Evolutionary conservation across 495 filamentous ascomycete genomes (phyloP).

Genomic region (Apiosordaria backusii): DNA sequence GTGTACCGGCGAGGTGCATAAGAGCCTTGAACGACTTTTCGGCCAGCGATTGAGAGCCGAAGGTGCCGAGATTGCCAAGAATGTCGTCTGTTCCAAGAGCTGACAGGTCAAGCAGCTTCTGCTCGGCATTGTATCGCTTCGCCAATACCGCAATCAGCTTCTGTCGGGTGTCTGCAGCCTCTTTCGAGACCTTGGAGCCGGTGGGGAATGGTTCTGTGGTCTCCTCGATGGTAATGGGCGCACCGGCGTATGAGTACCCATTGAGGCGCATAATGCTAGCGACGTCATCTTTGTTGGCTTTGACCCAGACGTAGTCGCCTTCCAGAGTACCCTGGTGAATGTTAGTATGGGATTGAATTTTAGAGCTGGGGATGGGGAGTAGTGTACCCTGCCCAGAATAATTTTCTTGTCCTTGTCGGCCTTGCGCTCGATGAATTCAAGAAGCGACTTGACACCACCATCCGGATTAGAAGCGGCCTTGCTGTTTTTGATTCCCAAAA

Average conservation of each 20-base stretch:
- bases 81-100: conserved; percentile 64
- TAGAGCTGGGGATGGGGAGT: conserved; percentile 12
- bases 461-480: conserved; percentile 67
- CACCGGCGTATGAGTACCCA: conserved; percentile 61
- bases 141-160: conserved; percentile 56
- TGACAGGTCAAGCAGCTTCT: conserved; percentile 77
- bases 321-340: conserved; percentile 64
- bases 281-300: conserved; percentile 59
- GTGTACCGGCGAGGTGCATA: conserved; percentile 72
- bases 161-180: conserved; percentile 43
- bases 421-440: conserved; percentile 82
- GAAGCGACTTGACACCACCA: conserved; percentile 65
- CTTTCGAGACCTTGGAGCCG: conserved; percentile 34
- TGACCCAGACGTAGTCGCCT: conserved; percentile 66
- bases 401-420: conserved; percentile 56
- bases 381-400: conserved; percentile 82
- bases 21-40: conserved; percentile 87
- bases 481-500: conserved; percentile 72
- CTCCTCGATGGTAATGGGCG: conserved; percentile 52
- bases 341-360: conserved; percentile 60
- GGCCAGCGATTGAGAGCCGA: conserved; percentile 63
- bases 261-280: conserved; percentile 60
- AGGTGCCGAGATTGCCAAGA: conserved; percentile 68
- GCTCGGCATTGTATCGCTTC: conserved; percentile 62
- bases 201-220: conserved; percentile 30